Evolutionary conservation across 805 yeast genomes (phyloP).

Genomic region (Spathaspora passalidarum): DNA sequence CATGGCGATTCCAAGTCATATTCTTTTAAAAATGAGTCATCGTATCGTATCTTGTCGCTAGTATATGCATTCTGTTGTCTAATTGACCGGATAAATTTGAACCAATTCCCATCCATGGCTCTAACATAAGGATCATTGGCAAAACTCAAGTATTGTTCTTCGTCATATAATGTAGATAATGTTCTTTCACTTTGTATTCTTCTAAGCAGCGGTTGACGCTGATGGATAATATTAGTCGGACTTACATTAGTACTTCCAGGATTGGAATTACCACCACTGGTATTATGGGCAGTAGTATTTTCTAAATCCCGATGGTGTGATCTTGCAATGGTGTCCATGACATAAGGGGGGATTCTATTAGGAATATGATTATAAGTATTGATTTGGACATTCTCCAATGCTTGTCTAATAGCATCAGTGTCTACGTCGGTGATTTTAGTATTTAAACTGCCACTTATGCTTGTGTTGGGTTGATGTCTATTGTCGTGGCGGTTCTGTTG

Average conservation of each 20-base stretch:
- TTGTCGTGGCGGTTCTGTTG: background rate
- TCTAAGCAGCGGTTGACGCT: constrained; percentile 7
- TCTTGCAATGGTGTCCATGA: constrained; percentile 50
- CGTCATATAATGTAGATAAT: constrained; percentile 14
- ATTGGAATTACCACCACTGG: background rate
- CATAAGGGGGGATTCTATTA: constrained; percentile 58
- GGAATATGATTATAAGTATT: constrained; percentile 35
- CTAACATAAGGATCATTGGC: constrained; percentile 36
- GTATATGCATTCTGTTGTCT: constrained; percentile 42
- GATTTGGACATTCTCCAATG: constrained; percentile 25
- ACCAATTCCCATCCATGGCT: constrained; percentile 49
- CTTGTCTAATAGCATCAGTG: constrained; percentile 11
- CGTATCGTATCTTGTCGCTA: constrained; percentile 21
- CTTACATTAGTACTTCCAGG: background rate
- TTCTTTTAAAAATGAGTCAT: constrained; percentile 27
- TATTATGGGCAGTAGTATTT: background rate
- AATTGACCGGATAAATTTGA: constrained; percentile 45
- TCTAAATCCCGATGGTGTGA: constrained; percentile 35
- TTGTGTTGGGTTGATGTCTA: background rate
- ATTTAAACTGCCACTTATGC: background rate
- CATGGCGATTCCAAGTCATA: constrained; percentile 50
- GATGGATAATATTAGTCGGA: background rate
- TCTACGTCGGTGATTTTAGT: constrained; percentile 1
- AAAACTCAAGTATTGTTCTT: constrained; percentile 33
- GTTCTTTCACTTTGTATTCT: constrained; percentile 5